phyloP scores from a whole-genome alignment of 345 rosid species.

The Cochlearia excelsa region DNA sequence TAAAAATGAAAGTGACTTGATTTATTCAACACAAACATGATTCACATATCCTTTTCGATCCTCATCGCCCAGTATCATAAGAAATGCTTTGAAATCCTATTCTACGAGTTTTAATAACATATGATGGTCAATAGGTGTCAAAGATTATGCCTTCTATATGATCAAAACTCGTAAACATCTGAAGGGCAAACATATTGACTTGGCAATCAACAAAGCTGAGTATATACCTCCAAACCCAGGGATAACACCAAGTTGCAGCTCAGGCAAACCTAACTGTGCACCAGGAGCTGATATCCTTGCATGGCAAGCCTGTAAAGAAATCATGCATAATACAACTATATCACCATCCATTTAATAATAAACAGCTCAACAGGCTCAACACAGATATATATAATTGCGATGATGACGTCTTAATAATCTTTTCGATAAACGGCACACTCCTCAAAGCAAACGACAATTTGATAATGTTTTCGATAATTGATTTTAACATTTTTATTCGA shows the following conservation, averaged over 20 bases:
- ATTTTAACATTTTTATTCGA: no score
- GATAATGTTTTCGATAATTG: no score
- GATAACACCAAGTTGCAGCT: slow-evolving; percentile 86
- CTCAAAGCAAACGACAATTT: no score
- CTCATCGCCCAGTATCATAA: neutral
- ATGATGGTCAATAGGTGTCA: neutral
- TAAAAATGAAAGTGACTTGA: slow-evolving; percentile 4
- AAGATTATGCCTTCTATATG: neutral
- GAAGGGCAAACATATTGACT: slow-evolving; percentile 1
- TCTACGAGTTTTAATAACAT: neutral
- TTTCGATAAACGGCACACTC: neutral
- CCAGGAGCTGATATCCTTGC: slow-evolving; percentile 81
- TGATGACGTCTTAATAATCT: slow-evolving; percentile 13
- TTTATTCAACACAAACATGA: slow-evolving; percentile 8
- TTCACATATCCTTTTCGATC: slow-evolving; percentile 5
- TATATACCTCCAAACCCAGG: slow-evolving; percentile 96
- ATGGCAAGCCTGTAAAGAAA: slow-evolving; percentile 63
- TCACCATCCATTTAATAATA: slow-evolving; percentile 13
- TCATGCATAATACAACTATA: slow-evolving; percentile 3
- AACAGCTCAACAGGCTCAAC: slow-evolving; percentile 10
- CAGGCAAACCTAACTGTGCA: slow-evolving; percentile 83
- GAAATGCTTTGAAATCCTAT: neutral
- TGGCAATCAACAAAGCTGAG: slow-evolving; percentile 12
- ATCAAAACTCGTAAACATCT: slow-evolving; percentile 1
- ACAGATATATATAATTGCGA: slow-evolving; percentile 1